Conservation (phyloP, 306 rosid genomes). For the Heteromeles arbutifolia region DNA sequence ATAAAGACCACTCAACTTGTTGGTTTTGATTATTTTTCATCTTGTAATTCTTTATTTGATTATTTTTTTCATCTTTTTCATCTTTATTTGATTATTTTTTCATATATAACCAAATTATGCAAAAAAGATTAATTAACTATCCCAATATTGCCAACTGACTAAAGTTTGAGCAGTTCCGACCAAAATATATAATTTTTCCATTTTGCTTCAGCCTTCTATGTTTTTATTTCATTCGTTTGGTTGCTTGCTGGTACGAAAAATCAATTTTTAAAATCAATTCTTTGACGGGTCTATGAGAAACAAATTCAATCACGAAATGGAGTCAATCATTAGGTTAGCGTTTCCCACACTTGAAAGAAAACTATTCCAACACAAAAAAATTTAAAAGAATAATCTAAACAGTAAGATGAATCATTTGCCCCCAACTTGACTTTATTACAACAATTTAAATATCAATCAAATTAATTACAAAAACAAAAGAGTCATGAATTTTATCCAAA, state of each 20-base stretch:
- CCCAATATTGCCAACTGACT: neutral
- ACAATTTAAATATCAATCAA: neutral
- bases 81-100: neutral
- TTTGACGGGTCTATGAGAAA: neutral
- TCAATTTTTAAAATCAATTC: too few species aligned
- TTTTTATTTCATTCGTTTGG: neutral
- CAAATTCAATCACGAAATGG: neutral
- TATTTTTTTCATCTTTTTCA: neutral
- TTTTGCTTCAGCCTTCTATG: neutral
- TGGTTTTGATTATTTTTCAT: neutral
- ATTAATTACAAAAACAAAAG: neutral
- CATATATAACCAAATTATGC: neutral
- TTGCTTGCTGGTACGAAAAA: neutral
- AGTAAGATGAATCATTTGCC: neutral
- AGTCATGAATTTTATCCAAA: neutral
- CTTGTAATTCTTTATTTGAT: neutral
- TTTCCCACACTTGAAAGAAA: neutral
- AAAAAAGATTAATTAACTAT: neutral
- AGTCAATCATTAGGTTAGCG: neutral
- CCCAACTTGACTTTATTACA: neutral
- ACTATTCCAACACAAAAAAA: neutral
- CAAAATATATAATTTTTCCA: neutral
- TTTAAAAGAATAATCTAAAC: neutral
- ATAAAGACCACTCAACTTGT: neutral
- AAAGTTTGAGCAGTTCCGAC: neutral